Base-by-base conservation (phyloP, 2,329 filamentous ascomycete genomes). In the Aspergillus viridinutans region DNA sequence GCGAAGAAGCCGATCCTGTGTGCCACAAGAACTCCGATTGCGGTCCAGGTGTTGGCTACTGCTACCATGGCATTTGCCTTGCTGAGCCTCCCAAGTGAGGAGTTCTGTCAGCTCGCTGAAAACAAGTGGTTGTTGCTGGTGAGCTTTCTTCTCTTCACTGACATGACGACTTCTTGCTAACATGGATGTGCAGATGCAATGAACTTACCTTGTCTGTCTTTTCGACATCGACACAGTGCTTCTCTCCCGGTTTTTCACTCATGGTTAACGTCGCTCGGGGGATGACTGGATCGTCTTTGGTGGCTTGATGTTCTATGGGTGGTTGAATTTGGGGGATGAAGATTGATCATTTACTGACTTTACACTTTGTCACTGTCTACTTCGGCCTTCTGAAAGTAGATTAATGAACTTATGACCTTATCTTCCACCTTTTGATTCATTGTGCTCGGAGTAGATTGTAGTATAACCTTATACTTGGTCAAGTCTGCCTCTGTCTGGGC, bases 391-490 rank as follows among this genome's bases (percentile, higher is more conserved):
- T 26, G 43, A 26, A 20, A 43, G 43, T 47, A 47, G 43, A 47
- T 47, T 23, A 47, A 26, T 26, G 43, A 26, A 47, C 5, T 38
- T 38, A 38, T 23, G 43, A 43, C 21, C 10, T 43, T 6, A 8
- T 47, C 14, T 17, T 38, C 6, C 14, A 38, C 14, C 5, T 47
- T 26, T 57, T 62, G 57, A 61, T 61, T 58, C 52, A 60, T 61
- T 26, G 3, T 38, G n/a, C 29, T 20, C 23, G 43, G 35, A 26
- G 38, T 52, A 52, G 38, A 52, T 52, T 29, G 50, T 25, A 38
- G 21, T 23, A 42, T n/a, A 25, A 21, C 8, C 25, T 17, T 43
- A 43, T 20, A 21, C 40, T 35, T 35, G 14, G 14, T 38, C 32
- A 2, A 17, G 5, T 7, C 6, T 38, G 14, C 5, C 32, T 38